These are phyloP conservation scores for Geotrichum candidum DNA, from an alignment of 1,139 yeast species.

Conservation along the genomic window DNA sequence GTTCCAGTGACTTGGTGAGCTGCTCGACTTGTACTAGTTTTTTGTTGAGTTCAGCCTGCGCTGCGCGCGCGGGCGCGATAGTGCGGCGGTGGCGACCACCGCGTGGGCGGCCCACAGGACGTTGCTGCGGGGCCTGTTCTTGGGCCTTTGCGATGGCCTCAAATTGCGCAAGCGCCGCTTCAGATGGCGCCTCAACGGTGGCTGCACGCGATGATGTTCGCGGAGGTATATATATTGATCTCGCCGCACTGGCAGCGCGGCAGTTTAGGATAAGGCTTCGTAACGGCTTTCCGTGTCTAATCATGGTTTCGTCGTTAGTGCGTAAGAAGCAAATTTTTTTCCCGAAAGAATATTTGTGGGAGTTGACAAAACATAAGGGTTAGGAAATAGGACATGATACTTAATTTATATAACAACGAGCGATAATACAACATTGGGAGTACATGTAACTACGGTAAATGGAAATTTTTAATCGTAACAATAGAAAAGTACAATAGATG, in stretches of 20 bases:
- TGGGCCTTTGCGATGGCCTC: not conserved
- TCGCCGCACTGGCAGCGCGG: not conserved
- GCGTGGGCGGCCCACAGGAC: conserved; percentile 1
- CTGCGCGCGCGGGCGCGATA: not conserved
- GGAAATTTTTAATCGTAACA: not conserved
- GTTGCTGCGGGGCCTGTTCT: not conserved
- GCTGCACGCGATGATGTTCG: not conserved
- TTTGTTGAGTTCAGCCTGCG: conserved; percentile 20
- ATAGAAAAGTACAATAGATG: not conserved
- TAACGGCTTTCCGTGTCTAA: not conserved
- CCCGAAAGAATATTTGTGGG: not conserved
- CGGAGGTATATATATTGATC: not conserved
- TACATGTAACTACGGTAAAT: not conserved
- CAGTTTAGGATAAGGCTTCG: not conserved
- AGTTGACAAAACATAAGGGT: not conserved
- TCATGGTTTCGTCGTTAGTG: not conserved
- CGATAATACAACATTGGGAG: not conserved
- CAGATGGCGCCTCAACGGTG: not conserved
- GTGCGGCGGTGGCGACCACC: conserved; percentile 4
- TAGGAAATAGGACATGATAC: not conserved
- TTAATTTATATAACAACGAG: not conserved
- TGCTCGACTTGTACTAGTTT: conserved; percentile 25
- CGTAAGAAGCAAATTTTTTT: not conserved
- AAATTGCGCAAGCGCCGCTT: not conserved
- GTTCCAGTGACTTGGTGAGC: conserved; percentile 23